These are phyloP conservation scores for Pyrenophora tritici-repentis DNA, from an alignment of 2,329 filamentous ascomycete genomes.

Conservation along the genomic window DNA sequence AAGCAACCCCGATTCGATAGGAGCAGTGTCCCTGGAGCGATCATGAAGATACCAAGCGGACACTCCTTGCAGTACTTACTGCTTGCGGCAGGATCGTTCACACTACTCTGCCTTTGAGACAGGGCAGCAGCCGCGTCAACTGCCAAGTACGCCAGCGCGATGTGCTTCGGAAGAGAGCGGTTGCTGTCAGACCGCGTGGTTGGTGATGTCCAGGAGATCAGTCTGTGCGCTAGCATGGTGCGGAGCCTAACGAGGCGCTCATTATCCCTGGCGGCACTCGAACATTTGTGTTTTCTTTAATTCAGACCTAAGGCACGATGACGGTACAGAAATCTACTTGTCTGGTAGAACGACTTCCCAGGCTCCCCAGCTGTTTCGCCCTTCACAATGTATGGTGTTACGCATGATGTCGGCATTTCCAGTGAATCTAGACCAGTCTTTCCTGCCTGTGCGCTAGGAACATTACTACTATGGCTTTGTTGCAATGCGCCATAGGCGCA, in stretches of 20 bases:
- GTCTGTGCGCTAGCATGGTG: not conserved
- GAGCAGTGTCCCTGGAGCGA: not conserved
- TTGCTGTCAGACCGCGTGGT: not conserved
- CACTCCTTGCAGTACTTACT: not conserved
- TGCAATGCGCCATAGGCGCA: not conserved
- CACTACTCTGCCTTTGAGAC: not conserved
- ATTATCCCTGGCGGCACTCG: conserved; percentile 1
- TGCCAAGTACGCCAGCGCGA: not conserved
- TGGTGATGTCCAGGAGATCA: conserved; percentile 1
- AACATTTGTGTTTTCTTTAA: not conserved
- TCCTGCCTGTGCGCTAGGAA: too few relatives aligned
- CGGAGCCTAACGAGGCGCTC: conserved; percentile 3
- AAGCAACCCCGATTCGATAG: not conserved
- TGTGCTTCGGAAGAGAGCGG: not conserved
- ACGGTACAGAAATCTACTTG: not conserved
- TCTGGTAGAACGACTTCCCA: not conserved
- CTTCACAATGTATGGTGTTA: not conserved
- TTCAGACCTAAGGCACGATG: not conserved
- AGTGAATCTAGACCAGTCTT: not conserved
- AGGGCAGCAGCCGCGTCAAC: not conserved
- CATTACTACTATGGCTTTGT: not conserved
- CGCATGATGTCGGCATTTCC: not conserved
- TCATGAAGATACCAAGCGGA: not conserved
- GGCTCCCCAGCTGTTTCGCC: not conserved
- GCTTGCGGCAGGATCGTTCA: not conserved